Evolutionary conservation across 2,329 filamentous ascomycete species (phyloP).

Genomic region (Emydomyces testavorans): DNA sequence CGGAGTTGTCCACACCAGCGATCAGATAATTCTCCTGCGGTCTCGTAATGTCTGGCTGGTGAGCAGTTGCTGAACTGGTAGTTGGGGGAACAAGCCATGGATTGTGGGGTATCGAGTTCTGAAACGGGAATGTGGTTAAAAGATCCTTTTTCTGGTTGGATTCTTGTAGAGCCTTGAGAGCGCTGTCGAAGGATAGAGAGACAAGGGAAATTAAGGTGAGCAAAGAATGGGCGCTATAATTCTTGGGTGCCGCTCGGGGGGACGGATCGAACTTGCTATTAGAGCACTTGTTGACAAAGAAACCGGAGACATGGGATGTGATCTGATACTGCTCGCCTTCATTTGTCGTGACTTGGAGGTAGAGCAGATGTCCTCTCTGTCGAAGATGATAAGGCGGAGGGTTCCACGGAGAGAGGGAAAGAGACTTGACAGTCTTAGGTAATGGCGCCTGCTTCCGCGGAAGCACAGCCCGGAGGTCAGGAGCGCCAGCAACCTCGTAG

Average conservation of each 20-base stretch:
- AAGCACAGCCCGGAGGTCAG: constrained; percentile 58
- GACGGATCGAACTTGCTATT: constrained; percentile 91
- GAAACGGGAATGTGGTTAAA: constrained; percentile 85
- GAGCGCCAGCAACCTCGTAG: constrained; percentile 64
- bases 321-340: constrained; percentile 93
- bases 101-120: constrained; percentile 81
- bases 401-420: constrained; percentile 89
- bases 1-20: constrained; percentile 80
- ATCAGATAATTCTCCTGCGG: constrained; percentile 89
- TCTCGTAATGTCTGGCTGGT: constrained; percentile 73
- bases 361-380: constrained; percentile 84
- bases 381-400: constrained; percentile 84
- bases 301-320: constrained; percentile 84
- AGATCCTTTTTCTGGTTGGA: constrained; percentile 77
- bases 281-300: constrained; percentile 93
- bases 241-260: constrained; percentile 67
- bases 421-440: constrained; percentile 82
- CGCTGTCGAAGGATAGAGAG: constrained; percentile 68
- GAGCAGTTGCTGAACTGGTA: constrained; percentile 50
- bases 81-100: constrained; percentile 77
- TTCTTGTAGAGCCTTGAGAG: constrained; percentile 70
- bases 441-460: constrained; percentile 54
- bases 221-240: constrained; percentile 70
- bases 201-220: constrained; percentile 65
- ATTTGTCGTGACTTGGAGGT: constrained; percentile 76